phyloP scores from a whole-genome alignment of 2,329 filamentous ascomycete genomes.

The Didymella keratinophila region DNA sequence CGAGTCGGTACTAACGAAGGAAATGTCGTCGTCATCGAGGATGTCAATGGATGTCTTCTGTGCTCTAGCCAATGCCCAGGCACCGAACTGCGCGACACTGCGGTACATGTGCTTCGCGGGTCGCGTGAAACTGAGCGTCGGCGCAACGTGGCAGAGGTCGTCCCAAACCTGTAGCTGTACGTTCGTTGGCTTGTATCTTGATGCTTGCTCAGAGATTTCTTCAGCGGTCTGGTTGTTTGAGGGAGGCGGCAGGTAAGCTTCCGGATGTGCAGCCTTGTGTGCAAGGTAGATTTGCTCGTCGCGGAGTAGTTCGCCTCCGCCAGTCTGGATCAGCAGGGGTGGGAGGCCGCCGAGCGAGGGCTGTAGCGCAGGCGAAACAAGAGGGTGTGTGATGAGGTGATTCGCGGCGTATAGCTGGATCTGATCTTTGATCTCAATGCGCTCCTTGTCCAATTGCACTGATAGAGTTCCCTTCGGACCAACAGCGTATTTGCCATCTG shows the following conservation, averaged over 20 bases:
- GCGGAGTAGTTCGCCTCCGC: conserved; percentile 85
- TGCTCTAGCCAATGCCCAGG: conserved; percentile 85
- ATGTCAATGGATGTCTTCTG: conserved; percentile 84
- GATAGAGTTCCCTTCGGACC: conserved; percentile 58
- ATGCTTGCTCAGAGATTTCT: conserved; percentile 68
- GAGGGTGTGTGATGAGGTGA: conserved; percentile 80
- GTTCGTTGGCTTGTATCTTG: conserved; percentile 81
- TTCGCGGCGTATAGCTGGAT: conserved; percentile 91
- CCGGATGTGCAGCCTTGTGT: conserved; percentile 89
- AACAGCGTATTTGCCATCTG: conserved; percentile 49
- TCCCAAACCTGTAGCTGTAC: conserved; percentile 98
- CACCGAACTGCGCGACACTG: conserved; percentile 89
- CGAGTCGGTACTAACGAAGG: conserved; percentile 71
- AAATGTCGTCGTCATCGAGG: conserved; percentile 77
- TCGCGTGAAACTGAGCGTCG: conserved; percentile 93
- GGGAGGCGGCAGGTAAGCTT: conserved; percentile 71
- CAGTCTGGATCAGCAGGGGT: conserved; percentile 84
- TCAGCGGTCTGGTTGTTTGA: conserved; percentile 58
- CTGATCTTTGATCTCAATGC: conserved; percentile 83
- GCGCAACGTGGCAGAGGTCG: conserved; percentile 88
- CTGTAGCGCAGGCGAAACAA: conserved; percentile 89
- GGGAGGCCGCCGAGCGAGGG: conserved; percentile 89
- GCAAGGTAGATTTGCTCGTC: conserved; percentile 96
- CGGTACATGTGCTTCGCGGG: conserved; percentile 97
- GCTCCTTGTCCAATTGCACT: conserved; percentile 67